Base-by-base conservation (phyloP, 768 basidiomycete species). In the Xerocomus brunneocitrinus region DNA sequence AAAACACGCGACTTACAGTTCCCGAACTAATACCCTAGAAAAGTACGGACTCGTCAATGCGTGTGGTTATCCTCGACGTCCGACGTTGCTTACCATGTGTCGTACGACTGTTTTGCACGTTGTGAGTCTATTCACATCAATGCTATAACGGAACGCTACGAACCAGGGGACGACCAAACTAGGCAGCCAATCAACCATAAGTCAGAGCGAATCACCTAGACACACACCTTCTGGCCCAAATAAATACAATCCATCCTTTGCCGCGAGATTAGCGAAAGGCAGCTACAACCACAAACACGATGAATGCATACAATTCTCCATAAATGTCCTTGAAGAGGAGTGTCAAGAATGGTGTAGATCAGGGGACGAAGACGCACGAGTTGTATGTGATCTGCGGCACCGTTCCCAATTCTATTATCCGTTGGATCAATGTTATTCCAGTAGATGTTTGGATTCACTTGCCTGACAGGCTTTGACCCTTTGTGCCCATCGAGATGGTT, bases 241-340 rank as follows among this genome's bases (percentile, higher is more conserved):
- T 98, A 98, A 57, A 98, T 91, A 82, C 89, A 93, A 74, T 97
- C 94, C 89, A 95, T 87, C 46, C 89, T 89, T 61, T 2, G 50
- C 30, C 30, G 8, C 22, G 1, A 53, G 5, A 27, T 57, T 32
- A 53, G 30, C 28, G 1, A 25, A 32, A 34, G 13, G 19, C 43
- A 30, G 4, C 32, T 34, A 7, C 8, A 32, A 27, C 19, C 7
- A 5, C 7, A 30, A 27, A 22, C 6, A 48, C 0, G 0, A 39
- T 31, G 27, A 44, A 48, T 19, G 52, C 66, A 31, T 58, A 90
- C 90, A 94, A 69, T 73, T 97, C 95, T 31, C 95, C 95, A 59
- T 98, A 98, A 51, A 99, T 98, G 67, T 99, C 95, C 91, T 93
- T 57, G 2, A 31, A 22, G 19, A 10, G n/a, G 39, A 9, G 19